A percentile compares a stretch with the other conserved stretches of the same genome.
Evolutionary conservation across 768 basidiomycete genomes (phyloP).

Genomic region (Terana coerulea): DNA sequence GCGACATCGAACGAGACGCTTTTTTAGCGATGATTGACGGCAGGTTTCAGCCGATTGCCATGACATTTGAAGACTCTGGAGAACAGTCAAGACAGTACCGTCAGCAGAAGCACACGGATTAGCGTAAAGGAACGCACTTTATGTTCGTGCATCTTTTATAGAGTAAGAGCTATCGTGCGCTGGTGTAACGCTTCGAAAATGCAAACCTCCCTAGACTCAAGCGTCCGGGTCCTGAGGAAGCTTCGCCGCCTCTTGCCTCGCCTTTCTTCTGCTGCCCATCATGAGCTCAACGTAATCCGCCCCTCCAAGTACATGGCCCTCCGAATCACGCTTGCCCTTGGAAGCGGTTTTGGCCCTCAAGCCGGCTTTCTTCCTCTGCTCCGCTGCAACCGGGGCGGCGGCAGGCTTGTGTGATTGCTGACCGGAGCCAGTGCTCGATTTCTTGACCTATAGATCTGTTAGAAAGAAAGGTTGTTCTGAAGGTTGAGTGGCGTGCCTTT

Average conservation of each 20-base stretch:
- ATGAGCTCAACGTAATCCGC: slow-evolving; percentile 75
- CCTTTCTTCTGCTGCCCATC: slow-evolving; percentile 68
- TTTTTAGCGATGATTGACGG: too few relatives aligned
- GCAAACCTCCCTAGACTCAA: too few relatives aligned
- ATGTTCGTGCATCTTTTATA: too few relatives aligned
- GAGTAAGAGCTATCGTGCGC: too few relatives aligned
- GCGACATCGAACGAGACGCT: too few relatives aligned
- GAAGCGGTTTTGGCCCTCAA: slow-evolving; percentile 33
- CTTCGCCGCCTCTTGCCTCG: slow-evolving; percentile 61
- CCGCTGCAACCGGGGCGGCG: slow-evolving; percentile 19
- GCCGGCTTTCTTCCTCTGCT: slow-evolving; percentile 44
- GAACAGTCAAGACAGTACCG: too few relatives aligned
- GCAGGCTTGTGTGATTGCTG: slow-evolving; percentile 5
- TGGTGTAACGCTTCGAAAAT: too few relatives aligned
- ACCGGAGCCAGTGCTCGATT: not conserved
- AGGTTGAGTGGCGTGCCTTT: slow-evolving; percentile 12
- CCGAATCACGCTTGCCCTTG: slow-evolving; percentile 20
- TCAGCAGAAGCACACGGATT: too few relatives aligned
- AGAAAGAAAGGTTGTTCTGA: not conserved
- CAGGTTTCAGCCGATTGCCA: too few relatives aligned
- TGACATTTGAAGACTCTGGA: too few relatives aligned
- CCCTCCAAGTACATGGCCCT: slow-evolving; percentile 55
- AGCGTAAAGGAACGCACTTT: too few relatives aligned
- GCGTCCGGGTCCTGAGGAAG: slow-evolving; percentile 33
- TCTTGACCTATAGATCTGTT: slow-evolving; percentile 14